Evolutionary conservation across 352 stramenopile genomes (phyloP).

Genomic region (Elongisporangium prolatum): DNA sequence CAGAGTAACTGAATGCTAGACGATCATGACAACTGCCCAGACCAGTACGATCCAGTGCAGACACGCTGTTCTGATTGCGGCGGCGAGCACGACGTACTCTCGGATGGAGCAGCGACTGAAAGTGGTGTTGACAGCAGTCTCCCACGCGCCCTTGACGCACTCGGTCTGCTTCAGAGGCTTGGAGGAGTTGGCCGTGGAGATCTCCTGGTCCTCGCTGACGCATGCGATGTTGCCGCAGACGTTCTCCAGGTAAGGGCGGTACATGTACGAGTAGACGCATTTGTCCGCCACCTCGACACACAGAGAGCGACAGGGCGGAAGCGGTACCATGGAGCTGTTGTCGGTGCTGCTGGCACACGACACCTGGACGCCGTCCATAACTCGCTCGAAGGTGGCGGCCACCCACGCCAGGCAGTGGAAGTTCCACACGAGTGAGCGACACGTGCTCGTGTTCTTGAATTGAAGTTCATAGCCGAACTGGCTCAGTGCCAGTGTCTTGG

Average conservation of each 20-base stretch:
- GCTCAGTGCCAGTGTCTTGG: constrained; percentile 47
- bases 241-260: constrained; percentile 53
- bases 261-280: constrained; percentile 73
- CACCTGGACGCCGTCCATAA: constrained; percentile 26
- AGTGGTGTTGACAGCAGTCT: constrained; percentile 33
- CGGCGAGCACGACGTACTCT: constrained; percentile 29
- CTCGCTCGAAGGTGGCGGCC: constrained; percentile 34
- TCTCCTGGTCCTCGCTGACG: constrained; percentile 44
- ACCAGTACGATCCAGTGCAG: background rate
- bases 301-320: constrained; percentile 63
- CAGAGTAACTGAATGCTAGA: constrained; percentile 4
- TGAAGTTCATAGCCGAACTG: constrained; percentile 52
- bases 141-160: constrained; percentile 48
- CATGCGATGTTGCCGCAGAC: constrained; percentile 64
- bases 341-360: constrained; percentile 23
- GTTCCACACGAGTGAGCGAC: constrained; percentile 63
- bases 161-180: constrained; percentile 25
- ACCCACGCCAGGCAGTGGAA: constrained; percentile 75
- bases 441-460: constrained; percentile 62
- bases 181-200: constrained; percentile 19
- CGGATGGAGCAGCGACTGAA: constrained; percentile 60
- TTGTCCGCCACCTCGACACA: constrained; percentile 75
- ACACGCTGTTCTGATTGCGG: background rate
- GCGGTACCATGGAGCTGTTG: constrained; percentile 12
- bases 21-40: background rate